A percentile compares a stretch with the other conserved stretches of the same genome.
Evolutionary conservation across 306 rosid genomes (phyloP).

Genomic region (Fragaria ananassa): DNA sequence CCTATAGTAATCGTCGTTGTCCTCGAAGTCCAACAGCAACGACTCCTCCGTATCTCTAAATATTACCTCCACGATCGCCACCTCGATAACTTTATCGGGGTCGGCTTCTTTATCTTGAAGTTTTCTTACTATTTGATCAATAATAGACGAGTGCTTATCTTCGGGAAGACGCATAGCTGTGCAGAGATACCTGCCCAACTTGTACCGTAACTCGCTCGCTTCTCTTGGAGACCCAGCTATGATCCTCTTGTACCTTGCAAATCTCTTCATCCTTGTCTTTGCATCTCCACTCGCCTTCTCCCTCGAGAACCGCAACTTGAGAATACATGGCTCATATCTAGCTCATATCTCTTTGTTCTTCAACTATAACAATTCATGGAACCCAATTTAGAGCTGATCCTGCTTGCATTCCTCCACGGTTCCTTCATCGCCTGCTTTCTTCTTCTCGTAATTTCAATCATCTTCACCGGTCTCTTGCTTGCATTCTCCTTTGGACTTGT

Average conservation of each 20-base stretch:
- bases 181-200: not conserved
- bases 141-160: not conserved
- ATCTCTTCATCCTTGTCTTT: not conserved
- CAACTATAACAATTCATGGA: slow-evolving; percentile 13
- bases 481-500: slow-evolving; percentile 24
- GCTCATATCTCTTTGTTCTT: not conserved
- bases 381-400: slow-evolving; percentile 35
- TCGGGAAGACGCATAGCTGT: too few relatives aligned
- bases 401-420: slow-evolving; percentile 35
- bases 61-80: rapidly evolving
- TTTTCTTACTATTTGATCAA: not conserved
- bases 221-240: not conserved
- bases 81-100: not conserved
- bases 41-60: not conserved
- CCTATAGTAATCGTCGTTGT: not conserved
- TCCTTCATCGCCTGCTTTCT: slow-evolving; percentile 36
- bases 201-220: not conserved
- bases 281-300: not conserved
- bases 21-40: not conserved
- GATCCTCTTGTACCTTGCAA: not conserved
- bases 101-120: too few relatives aligned
- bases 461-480: slow-evolving; percentile 22
- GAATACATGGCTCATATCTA: too few relatives aligned
- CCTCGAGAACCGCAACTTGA: too few relatives aligned
- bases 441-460: slow-evolving; percentile 14